These are phyloP conservation scores for Colletotrichum somersetense DNA, from an alignment of 2,329 filamentous ascomycete genomes.

Conservation along the genomic window DNA sequence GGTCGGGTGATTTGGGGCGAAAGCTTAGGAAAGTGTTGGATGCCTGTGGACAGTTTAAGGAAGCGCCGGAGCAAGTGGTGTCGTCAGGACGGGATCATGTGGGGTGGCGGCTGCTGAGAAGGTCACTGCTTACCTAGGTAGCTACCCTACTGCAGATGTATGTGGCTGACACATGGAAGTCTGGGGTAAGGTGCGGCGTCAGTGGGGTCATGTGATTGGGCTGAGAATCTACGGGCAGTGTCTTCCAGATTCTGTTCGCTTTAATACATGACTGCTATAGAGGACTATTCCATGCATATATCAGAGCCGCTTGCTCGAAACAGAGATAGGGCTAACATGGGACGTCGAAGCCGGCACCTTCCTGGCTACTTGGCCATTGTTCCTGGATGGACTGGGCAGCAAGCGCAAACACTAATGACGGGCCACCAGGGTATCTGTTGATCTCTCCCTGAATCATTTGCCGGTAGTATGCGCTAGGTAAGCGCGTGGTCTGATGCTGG, in stretches of 20 bases:
- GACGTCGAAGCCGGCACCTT: background rate
- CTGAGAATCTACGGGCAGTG: constrained; percentile 3
- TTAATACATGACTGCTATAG: background rate
- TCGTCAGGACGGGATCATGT: constrained; percentile 39
- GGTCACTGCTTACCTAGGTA: constrained; percentile 10
- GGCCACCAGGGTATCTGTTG: constrained; percentile 21
- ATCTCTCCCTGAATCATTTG: constrained; percentile 3
- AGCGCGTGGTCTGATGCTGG: constrained; percentile 34
- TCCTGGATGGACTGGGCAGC: constrained; percentile 24
- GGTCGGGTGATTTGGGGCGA: background rate
- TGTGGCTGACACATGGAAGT: constrained; percentile 15
- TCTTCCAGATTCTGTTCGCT: constrained; percentile 9
- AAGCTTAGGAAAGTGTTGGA: constrained; percentile 34
- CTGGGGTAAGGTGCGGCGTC: constrained; percentile 34
- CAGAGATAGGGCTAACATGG: background rate
- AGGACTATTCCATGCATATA: background rate
- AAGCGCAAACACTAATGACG: constrained; percentile 20
- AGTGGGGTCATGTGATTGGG: constrained; percentile 26
- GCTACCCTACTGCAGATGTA: background rate
- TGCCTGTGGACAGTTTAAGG: constrained; percentile 8
- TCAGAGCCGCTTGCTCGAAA: background rate
- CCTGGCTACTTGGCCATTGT: background rate
- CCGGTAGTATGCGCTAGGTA: background rate
- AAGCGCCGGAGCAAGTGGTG: constrained; percentile 24
- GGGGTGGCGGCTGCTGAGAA: constrained; percentile 36